Evolutionary conservation across 2,329 filamentous ascomycete genomes (phyloP), one percentile per base, ranked within the genome.

Genomic region (Xylaria sp.): DNA sequence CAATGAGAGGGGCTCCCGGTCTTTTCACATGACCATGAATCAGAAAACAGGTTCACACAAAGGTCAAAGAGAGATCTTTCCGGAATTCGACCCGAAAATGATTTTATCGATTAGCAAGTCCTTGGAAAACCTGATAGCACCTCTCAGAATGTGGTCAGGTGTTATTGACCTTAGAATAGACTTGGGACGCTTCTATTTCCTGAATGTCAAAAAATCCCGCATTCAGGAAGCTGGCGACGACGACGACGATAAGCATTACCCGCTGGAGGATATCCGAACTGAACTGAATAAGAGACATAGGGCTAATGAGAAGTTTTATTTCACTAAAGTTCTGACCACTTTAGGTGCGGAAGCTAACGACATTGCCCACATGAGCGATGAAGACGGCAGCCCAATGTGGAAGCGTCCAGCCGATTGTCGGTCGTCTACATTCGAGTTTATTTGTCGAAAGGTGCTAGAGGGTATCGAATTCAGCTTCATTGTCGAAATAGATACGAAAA

Each of bases 381-480:
- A 25, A n/a, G 19, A 12, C 12, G 67, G 65, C 2, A 56, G 63
- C 5, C 17, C 37, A 60, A 47, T 72, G 63, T 67, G 63, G 66
- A 21, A 23, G 4, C 60, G 53, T 60, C 35, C n/a, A 4, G n/a
- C 19, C 8, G n/a, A 58, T 12, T 38, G 31, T 7, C 61, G 70
- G 31, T 66, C 60, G 4, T 68, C 71, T 1, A 33, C 66, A 23
- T 74, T 73, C 52, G 67, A 73, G 43, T 61, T 74, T 35, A 56
- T 21, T 8, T 72, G 70, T 53, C 28, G 31, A 7, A 56, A 15
- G 21, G 61, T 55, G 2, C 37, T 40, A 11, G 42, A 58, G 3
- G 56, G 40, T 1, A 15, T 19, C 1, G 8, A 37, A 0, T 58
- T 45, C 11, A 23, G 38, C 3, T 74, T 75, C 57, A 38, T 66